Conservation (phyloP, 2,329 filamentous ascomycete species). For the Alternaria sp. region DNA sequence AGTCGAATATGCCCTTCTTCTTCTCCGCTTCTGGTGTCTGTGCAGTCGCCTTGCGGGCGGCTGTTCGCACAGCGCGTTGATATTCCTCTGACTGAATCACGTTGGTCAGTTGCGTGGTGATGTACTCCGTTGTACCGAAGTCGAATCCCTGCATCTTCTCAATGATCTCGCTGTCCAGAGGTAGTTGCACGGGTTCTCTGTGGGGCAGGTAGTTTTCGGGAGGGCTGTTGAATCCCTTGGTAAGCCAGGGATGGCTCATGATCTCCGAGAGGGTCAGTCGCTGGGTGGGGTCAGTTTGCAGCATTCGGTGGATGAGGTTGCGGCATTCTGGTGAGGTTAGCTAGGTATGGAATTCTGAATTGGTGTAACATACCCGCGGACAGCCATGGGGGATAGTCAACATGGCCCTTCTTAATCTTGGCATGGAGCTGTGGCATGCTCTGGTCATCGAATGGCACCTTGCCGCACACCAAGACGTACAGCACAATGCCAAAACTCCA, state of each 20-base stretch:
- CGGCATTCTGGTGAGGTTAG: constrained; percentile 74
- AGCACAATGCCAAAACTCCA: constrained; percentile 99
- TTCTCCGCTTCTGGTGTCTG: constrained; percentile 69
- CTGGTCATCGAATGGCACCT: constrained; percentile 98
- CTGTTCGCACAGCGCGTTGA: constrained; percentile 77
- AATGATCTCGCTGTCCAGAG: constrained; percentile 82
- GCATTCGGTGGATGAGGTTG: constrained; percentile 89
- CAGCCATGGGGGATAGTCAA: constrained; percentile 94
- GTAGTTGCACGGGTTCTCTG: constrained; percentile 84
- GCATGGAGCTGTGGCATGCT: constrained; percentile 98
- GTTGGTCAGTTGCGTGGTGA: constrained; percentile 79
- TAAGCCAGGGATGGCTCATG: constrained; percentile 94
- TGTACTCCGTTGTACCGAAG: constrained; percentile 86
- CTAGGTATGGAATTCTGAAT: not conserved
- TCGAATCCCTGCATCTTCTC: constrained; percentile 98
- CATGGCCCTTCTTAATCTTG: constrained; percentile 96
- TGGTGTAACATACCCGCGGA: constrained; percentile 72
- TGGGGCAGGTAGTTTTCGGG: constrained; percentile 88
- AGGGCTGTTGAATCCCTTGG: constrained; percentile 83
- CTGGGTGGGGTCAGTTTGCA: constrained; percentile 90
- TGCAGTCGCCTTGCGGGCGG: constrained; percentile 68
- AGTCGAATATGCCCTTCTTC: constrained; percentile 92
- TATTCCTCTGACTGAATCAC: constrained; percentile 96
- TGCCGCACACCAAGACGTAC: constrained; percentile 95
- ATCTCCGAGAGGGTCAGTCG: constrained; percentile 89